phyloP scores from a whole-genome alignment of 768 basidiomycete genomes.

The Cystobasidium tubakii region DNA sequence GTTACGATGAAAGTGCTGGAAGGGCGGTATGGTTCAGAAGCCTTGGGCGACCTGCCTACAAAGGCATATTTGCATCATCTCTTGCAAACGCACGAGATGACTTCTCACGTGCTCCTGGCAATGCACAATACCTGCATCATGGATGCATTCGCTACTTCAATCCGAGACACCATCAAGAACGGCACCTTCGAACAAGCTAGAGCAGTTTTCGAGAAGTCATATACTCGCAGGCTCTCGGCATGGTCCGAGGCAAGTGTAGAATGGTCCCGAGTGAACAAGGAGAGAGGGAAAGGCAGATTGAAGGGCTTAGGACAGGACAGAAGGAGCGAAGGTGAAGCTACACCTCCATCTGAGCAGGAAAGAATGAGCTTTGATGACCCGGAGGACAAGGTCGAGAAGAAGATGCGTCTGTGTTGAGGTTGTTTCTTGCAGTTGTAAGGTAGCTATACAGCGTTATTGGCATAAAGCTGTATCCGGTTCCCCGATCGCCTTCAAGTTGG shows the following conservation, averaged over 20 bases:
- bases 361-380: slow-evolving; percentile 21
- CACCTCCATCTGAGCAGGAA: slow-evolving; percentile 4
- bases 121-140: slow-evolving; percentile 71
- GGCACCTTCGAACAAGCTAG: slow-evolving; percentile 17
- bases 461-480: no score
- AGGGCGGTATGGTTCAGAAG: slow-evolving; percentile 23
- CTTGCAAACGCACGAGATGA: slow-evolving; percentile 83
- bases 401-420: neutral
- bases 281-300: slow-evolving; percentile 29
- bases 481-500: no score
- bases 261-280: slow-evolving; percentile 3
- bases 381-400: neutral
- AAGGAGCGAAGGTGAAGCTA: slow-evolving; percentile 6
- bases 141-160: slow-evolving; percentile 59
- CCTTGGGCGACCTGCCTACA: slow-evolving; percentile 43
- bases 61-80: slow-evolving; percentile 76
- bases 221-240: slow-evolving; percentile 38
- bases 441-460: no score
- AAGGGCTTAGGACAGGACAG: slow-evolving; percentile 20
- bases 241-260: slow-evolving; percentile 37
- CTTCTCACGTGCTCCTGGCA: slow-evolving; percentile 66
- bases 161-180: slow-evolving; percentile 51
- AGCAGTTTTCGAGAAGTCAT: neutral
- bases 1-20: slow-evolving; percentile 51
- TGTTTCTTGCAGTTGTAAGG: no score